A percentile compares a stretch with the other conserved stretches of the same genome.
Evolutionary conservation across 306 rosid species (phyloP).

Genomic region (Quillaja saponaria): DNA sequence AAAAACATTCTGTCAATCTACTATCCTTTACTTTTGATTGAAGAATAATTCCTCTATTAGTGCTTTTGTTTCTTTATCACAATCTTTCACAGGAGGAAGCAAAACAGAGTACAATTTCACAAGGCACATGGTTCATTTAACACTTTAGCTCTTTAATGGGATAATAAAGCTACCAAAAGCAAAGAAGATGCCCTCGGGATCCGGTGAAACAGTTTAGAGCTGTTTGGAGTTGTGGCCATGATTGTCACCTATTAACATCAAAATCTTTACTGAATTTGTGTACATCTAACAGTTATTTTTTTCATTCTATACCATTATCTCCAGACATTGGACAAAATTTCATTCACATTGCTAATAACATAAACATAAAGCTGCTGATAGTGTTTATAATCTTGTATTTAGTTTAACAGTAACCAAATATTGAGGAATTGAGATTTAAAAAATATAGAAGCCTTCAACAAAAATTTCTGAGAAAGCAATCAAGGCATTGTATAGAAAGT

Average conservation of each 20-base stretch:
- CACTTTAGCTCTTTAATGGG: constrained; percentile 52
- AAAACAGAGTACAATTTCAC: constrained; percentile 39
- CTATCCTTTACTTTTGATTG: constrained; percentile 45
- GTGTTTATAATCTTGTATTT: neutral
- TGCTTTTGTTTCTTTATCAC: constrained; percentile 41
- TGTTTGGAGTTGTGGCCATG: constrained; percentile 43
- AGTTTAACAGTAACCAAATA: constrained; percentile 6
- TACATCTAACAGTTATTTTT: no score
- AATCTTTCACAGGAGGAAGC: constrained; percentile 31
- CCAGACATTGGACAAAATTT: no score
- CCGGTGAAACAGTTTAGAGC: constrained; percentile 40
- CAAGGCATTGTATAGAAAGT: constrained; percentile 7
- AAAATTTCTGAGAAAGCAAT: constrained; percentile 1
- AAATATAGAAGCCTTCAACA: neutral
- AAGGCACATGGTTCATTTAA: constrained; percentile 51
- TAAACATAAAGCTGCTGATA: constrained; percentile 4
- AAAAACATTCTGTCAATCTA: constrained; percentile 49
- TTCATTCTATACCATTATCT: no score
- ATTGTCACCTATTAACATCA: constrained; percentile 41
- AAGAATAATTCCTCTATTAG: constrained; percentile 50
- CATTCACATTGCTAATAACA: neutral
- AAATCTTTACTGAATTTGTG: no score
- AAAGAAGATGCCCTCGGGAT: constrained; percentile 48
- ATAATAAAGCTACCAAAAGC: constrained; percentile 44
- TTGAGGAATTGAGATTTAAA: constrained; percentile 9